phyloP scores from a whole-genome alignment of 345 rosid species.

The Excoecaria cochinchinensis region DNA sequence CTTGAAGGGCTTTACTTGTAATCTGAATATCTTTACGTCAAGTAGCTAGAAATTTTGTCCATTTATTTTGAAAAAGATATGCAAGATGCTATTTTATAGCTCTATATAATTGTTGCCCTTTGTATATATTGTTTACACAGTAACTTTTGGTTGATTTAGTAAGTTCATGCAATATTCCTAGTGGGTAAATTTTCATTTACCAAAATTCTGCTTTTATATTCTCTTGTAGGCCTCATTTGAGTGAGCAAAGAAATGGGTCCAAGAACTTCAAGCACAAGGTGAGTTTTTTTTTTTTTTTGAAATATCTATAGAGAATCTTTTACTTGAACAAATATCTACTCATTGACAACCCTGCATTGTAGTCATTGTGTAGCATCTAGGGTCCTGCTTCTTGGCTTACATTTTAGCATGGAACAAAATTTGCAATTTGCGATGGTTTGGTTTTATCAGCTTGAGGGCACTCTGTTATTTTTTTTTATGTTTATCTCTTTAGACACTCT shows the following conservation, averaged over 20 bases:
- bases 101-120: background rate
- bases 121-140: background rate
- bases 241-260: constrained; percentile 95
- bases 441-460: too few species aligned
- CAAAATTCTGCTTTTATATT: background rate
- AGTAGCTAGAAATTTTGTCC: background rate
- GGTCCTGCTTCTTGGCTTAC: too few species aligned
- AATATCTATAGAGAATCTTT: too few species aligned
- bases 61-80: background rate
- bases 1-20: too few species aligned
- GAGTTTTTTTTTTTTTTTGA: constrained; percentile 10
- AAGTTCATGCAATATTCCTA: background rate
- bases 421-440: too few species aligned
- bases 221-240: constrained; percentile 77
- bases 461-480: too few species aligned
- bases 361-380: too few species aligned
- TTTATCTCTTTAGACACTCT: too few species aligned
- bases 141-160: background rate
- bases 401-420: too few species aligned
- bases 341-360: too few species aligned
- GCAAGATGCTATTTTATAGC: background rate
- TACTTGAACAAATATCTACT: too few species aligned
- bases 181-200: background rate
- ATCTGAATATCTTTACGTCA: background rate
- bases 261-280: constrained; percentile 97